A percentile compares a stretch with the other conserved stretches of the same genome.
Conservation (phyloP, 306 rosid species). For the Sindora glabra region DNA sequence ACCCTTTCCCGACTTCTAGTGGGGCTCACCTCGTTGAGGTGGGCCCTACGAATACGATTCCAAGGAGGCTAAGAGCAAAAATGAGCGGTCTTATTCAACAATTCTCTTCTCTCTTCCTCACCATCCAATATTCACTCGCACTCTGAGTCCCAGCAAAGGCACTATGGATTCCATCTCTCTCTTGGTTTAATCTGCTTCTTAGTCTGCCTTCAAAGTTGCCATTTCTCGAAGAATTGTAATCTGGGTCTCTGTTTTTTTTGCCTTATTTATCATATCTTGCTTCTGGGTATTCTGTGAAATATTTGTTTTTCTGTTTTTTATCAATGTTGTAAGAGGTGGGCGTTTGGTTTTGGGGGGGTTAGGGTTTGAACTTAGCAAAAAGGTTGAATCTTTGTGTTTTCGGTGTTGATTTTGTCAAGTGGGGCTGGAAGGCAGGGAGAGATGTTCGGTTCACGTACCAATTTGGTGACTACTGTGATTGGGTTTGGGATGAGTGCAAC, state of each 20-base stretch:
- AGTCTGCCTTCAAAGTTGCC: constrained; percentile 11
- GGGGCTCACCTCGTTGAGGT: constrained; percentile 7
- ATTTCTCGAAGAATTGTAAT: constrained; percentile 17
- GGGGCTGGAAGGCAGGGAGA: constrained; percentile 1
- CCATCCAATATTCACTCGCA: constrained; percentile 31
- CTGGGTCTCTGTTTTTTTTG: constrained; percentile 18
- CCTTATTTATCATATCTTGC: constrained; percentile 6
- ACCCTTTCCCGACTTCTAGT: no score
- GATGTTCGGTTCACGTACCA: constrained; percentile 44
- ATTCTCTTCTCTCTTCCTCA: constrained; percentile 23
- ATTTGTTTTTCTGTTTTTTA: background rate
- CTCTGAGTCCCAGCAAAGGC: constrained; percentile 48
- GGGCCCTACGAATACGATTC: constrained; percentile 59
- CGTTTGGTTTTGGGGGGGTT: constrained; percentile 3
- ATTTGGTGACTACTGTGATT: constrained; percentile 65
- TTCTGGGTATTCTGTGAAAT: constrained; percentile 17
- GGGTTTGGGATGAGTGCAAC: constrained; percentile 97
- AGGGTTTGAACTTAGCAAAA: background rate
- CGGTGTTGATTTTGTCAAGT: constrained; percentile 12
- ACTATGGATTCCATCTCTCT: constrained; percentile 42
- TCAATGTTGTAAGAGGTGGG: background rate
- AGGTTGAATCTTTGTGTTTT: constrained; percentile 5
- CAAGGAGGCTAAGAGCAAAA: constrained; percentile 29
- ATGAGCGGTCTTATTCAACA: constrained; percentile 29
- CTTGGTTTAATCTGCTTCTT: background rate